Evolutionary conservation across 169 alveolate species (phyloP), one percentile per base, ranked within the genome.

Genomic region (Eimeria falciformis): DNA sequence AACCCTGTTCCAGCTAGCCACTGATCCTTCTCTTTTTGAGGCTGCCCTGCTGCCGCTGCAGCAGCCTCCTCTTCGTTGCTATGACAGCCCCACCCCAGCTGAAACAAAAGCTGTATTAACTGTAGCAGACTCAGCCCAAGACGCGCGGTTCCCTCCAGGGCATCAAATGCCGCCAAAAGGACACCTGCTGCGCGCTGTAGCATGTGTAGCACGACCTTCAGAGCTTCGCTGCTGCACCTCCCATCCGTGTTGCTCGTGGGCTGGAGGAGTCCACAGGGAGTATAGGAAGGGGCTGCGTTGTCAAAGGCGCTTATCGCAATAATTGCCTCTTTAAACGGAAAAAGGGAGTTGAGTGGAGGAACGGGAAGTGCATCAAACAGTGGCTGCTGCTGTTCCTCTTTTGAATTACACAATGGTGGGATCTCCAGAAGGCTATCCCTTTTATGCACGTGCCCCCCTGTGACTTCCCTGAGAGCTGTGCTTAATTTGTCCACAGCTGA

Each of bases 1-100:
- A 91, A 50, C 5, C 94, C 94, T 17, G 91, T 79, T 18, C 92
- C 94, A 27, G 75, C 78, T 29, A 78, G 86, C 94, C 90, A 90
- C 23, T 78, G 91, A 33, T 78, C 85, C 91, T 62, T 45, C 21
- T 66, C 66, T 58, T 83, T 79, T 55, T 75, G 58, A 0, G 90
- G 69, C 55, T 91, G 27, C 33, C 73, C 87, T 68, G 86, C 50
- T 37, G 55, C 87, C n/a, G 58, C 43, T 69, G 69, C 78, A 33
- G 37, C 92, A 1, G 71, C 78, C 27, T 17, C 77, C 58, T 81
- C 90, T 29, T 17, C 90, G 81, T 5, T 40, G 68, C 73, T 71
- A 1, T 0, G 33, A 37, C 77, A 55, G 25, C 90, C 89, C 73
- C 65, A 90, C 43, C 93, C 93, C 6, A 47, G 62, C 75, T 79